Percentiles rank a stretch among this genome's conserved stretches.
These are phyloP conservation scores for Aspergillus alliaceus DNA, from an alignment of 2,329 filamentous ascomycete species.

Conservation along the genomic window DNA sequence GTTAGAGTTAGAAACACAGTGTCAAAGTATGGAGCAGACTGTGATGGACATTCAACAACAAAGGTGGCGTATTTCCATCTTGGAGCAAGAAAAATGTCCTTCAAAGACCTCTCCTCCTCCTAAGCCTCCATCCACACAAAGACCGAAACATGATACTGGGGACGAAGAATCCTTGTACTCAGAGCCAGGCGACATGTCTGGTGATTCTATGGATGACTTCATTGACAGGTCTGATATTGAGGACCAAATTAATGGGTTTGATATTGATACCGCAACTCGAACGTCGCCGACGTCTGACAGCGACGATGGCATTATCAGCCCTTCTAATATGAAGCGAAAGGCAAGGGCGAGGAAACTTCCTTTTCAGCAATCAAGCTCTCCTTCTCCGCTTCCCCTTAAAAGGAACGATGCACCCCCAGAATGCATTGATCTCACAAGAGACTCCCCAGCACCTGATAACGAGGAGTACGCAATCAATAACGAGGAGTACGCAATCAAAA, in stretches of 20 bases:
- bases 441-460: conserved; percentile 14
- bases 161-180: conserved; percentile 39
- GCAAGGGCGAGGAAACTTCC: conserved; percentile 5
- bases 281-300: conserved; percentile 18
- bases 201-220: conserved; percentile 28
- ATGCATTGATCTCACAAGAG: conserved; percentile 36
- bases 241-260: not conserved
- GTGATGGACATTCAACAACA: conserved; percentile 57
- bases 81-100: conserved; percentile 36
- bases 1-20: conserved; percentile 57
- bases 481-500: conserved; percentile 30
- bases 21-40: conserved; percentile 62
- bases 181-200: conserved; percentile 20
- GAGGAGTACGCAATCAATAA: conserved; percentile 27
- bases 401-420: conserved; percentile 11
- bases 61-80: conserved; percentile 47
- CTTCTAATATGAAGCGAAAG: conserved; percentile 18
- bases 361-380: conserved; percentile 16
- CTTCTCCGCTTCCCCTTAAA: conserved; percentile 2
- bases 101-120: conserved; percentile 22
- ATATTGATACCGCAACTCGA: not conserved
- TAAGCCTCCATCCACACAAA: conserved; percentile 7
- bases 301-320: conserved; percentile 25
- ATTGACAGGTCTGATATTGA: conserved; percentile 25
- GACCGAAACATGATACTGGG: not conserved